phyloP scores from a whole-genome alignment of 371 early-diverging fungal species.

The Circinella minor region DNA sequence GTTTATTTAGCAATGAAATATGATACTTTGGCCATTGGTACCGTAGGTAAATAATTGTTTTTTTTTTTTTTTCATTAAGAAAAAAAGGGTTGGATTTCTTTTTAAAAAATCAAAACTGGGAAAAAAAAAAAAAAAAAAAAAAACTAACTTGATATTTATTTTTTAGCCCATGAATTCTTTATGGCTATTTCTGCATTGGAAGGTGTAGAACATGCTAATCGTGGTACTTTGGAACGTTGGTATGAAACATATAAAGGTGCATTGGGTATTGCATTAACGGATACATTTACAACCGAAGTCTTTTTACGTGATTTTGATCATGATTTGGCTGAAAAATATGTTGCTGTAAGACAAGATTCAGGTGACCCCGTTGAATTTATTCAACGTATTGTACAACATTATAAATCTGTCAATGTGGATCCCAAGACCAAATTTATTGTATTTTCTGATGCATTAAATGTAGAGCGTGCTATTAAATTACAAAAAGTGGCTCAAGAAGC shows the following conservation, averaged over 20 bases:
- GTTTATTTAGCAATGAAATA: conserved; percentile 73
- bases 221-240: conserved; percentile 67
- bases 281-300: conserved; percentile 72
- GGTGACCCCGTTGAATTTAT: conserved; percentile 69
- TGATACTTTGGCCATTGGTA: conserved; percentile 67
- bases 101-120: too few relatives aligned
- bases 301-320: conserved; percentile 69
- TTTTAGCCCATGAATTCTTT: conserved; percentile 74
- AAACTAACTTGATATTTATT: neutral
- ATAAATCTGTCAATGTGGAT: conserved; percentile 61
- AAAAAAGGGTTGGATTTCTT: neutral
- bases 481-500: conserved; percentile 44
- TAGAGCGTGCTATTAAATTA: conserved; percentile 57
- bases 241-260: conserved; percentile 58
- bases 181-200: conserved; percentile 79
- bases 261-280: conserved; percentile 74
- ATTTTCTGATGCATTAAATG: conserved; percentile 74
- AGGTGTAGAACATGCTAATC: conserved; percentile 66
- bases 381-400: conserved; percentile 59
- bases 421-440: conserved; percentile 66
- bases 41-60: conserved; percentile 57
- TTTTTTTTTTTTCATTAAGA: neutral
- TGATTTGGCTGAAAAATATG: conserved; percentile 56
- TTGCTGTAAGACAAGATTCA: conserved; percentile 79
- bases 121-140: too few relatives aligned